Conservation (phyloP, 1,139 yeast species). For the Hansenula lynferdii region DNA sequence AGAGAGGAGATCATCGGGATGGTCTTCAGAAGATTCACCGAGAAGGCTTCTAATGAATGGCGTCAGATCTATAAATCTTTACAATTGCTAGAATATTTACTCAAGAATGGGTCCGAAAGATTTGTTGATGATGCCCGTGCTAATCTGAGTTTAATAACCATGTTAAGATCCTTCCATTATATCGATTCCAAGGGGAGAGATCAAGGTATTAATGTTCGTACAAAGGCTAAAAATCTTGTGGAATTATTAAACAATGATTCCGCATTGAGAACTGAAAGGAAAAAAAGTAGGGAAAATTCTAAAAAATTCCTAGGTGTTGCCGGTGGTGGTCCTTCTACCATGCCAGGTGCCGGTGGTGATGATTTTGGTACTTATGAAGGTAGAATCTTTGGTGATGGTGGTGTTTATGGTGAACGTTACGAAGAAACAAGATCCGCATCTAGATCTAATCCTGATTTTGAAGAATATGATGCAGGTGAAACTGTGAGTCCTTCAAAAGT, state of each 20-base stretch:
- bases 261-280: conserved; percentile 76
- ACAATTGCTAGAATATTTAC: conserved; percentile 83
- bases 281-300: conserved; percentile 79
- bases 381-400: conserved; percentile 69
- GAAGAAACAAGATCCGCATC: conserved; percentile 37
- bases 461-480: conserved; percentile 62
- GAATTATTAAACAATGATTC: conserved; percentile 73
- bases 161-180: conserved; percentile 92
- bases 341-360: conserved; percentile 29
- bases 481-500: conserved; percentile 14
- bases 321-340: conserved; percentile 42
- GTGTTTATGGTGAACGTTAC: conserved; percentile 67
- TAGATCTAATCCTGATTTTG: conserved; percentile 64
- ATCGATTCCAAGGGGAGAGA: conserved; percentile 93
- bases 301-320: conserved; percentile 77
- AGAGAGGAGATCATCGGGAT: conserved; percentile 72
- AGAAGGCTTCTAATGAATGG: conserved; percentile 96
- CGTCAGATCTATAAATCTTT: conserved; percentile 94
- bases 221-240: conserved; percentile 75
- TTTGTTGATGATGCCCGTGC: conserved; percentile 93
- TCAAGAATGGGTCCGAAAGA: conserved; percentile 91
- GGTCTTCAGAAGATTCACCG: conserved; percentile 80
- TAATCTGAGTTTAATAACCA: conserved; percentile 73
- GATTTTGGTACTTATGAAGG: conserved; percentile 31
- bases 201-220: conserved; percentile 94